Evolutionary conservation across 2,329 filamentous ascomycete genomes (phyloP), one percentile per base, ranked within the genome.

Genomic region (Monilinia vaccinii-corymbosi): DNA sequence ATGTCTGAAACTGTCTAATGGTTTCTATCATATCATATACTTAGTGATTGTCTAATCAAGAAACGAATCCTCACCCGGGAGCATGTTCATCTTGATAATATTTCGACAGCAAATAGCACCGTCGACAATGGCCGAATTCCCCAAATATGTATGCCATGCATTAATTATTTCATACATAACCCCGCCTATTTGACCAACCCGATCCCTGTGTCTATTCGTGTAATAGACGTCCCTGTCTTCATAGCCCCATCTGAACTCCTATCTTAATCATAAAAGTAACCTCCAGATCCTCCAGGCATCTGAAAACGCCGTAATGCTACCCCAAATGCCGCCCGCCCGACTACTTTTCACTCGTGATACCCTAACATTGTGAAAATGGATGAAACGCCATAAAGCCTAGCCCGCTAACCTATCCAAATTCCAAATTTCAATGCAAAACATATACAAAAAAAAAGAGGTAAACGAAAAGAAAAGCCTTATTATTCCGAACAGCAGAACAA

Each of bases 161-260:
- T 56, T 36, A 36, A 16, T 56, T 36, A 36, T 10, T 56, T 56
- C 53, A 56, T 56, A 56, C 31, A 56, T 25, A 46, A 45, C 6
- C 40, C 32, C 31, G 38, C 51, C 40, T 32, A 14, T 32, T 23
- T 36, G 14, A 36, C 34, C 34, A 4, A 36, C 5, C 51, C 51
- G 8, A 18, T 44, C 16, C 25, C 38, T 32, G 32, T 23, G 32
- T 25, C 25, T 44, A 53, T 23, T 32, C 38, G 11, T 53, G 25
- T 53, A 32, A 10, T 32, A 44, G 28, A 53, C 32, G 13, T 32
- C 51, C 38, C 3, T 23, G 28, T 44, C 38, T 42, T 44, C 51
- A 16, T 53, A 18, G 7, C 25, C 25, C 28, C 31, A 32, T 53
- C 38, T 53, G 38, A 23, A 44, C 38, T 44, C 51, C 51, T 28